These are phyloP conservation scores for Arthromyces matolae DNA, from an alignment of 768 basidiomycete genomes.

Conservation along the genomic window DNA sequence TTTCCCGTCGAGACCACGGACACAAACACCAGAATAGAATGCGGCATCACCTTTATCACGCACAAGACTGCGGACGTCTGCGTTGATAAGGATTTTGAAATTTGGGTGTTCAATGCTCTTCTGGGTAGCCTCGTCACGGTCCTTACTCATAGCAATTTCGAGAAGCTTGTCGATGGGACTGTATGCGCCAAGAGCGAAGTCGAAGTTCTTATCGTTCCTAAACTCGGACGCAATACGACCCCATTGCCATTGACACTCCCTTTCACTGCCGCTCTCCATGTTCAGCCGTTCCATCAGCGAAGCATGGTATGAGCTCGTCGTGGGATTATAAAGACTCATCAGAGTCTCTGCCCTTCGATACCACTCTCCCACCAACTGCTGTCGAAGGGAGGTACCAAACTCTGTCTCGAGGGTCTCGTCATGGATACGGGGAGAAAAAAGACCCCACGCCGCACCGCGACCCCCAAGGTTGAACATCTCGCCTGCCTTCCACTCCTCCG, in stretches of 20 bases:
- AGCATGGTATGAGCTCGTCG: constrained; percentile 7
- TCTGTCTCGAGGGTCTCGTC: constrained; percentile 8
- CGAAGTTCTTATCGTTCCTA: constrained; percentile 19
- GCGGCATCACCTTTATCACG: background rate
- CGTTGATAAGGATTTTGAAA: constrained; percentile 20
- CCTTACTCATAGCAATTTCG: constrained; percentile 22
- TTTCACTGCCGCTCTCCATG: constrained; percentile 4
- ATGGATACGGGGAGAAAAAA: constrained; percentile 17
- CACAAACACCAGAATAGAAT: background rate
- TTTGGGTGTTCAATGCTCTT: constrained; percentile 8
- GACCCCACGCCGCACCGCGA: constrained; percentile 20
- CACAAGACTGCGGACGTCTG: constrained; percentile 2
- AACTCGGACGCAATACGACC: constrained; percentile 26
- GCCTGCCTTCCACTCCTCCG: constrained; percentile 20
- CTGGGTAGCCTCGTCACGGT: constrained; percentile 6
- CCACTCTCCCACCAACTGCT: constrained; percentile 7
- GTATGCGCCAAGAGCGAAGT: constrained; percentile 24
- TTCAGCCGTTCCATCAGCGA: constrained; percentile 14
- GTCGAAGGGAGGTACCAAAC: background rate
- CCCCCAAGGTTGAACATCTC: constrained; percentile 21
- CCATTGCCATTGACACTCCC: constrained; percentile 21
- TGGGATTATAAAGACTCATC: constrained; percentile 10
- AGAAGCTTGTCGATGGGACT: constrained; percentile 25
- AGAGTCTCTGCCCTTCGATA: constrained; percentile 12
- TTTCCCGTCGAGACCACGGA: background rate